Base-by-base conservation (phyloP, 768 basidiomycete species). In the Termitomyces sp. region DNA sequence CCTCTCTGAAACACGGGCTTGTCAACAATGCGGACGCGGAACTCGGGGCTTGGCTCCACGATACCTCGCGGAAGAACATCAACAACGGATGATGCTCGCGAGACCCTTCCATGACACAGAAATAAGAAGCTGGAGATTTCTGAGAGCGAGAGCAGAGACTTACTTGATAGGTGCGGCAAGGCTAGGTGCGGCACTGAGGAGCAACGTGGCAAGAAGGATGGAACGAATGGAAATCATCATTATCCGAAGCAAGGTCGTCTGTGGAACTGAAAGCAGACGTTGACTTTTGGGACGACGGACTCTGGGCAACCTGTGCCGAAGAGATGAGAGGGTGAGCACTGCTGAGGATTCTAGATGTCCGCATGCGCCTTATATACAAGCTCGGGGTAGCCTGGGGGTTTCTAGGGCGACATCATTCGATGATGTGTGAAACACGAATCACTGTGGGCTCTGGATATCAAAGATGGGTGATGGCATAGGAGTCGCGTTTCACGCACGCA, bases 221-320 rank as follows among this genome's bases (percentile, higher is more conserved):
- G 74, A 73, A 59, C 70, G 67, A 65, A 74, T 71, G 62, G 74
- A 73, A 69, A 79, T 76, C 78, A 78, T 79, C 72, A 71, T 76
- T 63, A 70, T 54, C 52, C 52, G 72, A 73, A 60, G 60, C 62
- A 68, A 65, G 67, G 59, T 61, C 67, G 66, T 66, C 62, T 56
- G 45, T 59, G 50, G 72, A 72, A 66, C 60, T 55, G 36, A 60
- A 57, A 58, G 55, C 64, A 60, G 64, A 71, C 68, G 72, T 77
- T 76, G 73, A 76, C 77, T 77, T 71, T 76, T 72, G 75, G 65
- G 76, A 69, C 72, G 72, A 75, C 71, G 64, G 65, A 75, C 74
- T 77, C 74, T 77, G 72, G 76, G 79, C 76, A 77, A 78, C 77
- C 77, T 74, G 76, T 73, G 72, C 77, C 77, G 69, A 75, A 76